Evolutionary conservation across 305 asterid genomes (phyloP).

Genomic region (Euphrasia arctica): DNA sequence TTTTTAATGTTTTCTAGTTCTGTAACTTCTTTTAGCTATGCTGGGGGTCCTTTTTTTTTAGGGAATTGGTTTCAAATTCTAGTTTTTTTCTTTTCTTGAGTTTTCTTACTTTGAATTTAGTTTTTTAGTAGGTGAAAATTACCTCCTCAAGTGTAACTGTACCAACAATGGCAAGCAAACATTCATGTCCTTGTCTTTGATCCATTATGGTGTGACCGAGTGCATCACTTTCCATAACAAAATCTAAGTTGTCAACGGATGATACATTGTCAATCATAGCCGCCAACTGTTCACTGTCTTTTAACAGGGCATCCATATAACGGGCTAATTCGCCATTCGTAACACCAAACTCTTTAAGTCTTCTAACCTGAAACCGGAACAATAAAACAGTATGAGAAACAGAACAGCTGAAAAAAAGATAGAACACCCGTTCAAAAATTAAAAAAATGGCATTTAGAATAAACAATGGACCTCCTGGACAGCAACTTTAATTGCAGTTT

Average conservation of each 20-base stretch:
- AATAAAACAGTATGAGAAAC: slow-evolving; percentile 17
- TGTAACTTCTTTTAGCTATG: no score
- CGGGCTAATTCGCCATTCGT: slow-evolving; percentile 98
- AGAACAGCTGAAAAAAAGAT: slow-evolving; percentile 20
- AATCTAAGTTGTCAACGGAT: slow-evolving; percentile 96
- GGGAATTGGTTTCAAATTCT: no score
- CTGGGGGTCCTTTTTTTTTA: no score
- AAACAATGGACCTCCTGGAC: slow-evolving; percentile 89
- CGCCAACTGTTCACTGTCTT: slow-evolving; percentile 98
- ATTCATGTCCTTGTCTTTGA: slow-evolving; percentile 96
- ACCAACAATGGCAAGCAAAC: slow-evolving; percentile 87
- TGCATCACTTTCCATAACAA: slow-evolving; percentile 98
- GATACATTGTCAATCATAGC: slow-evolving; percentile 98
- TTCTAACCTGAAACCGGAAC: slow-evolving; percentile 65
- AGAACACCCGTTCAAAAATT: slow-evolving; percentile 16
- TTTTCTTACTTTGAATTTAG: background rate
- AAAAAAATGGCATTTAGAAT: slow-evolving; percentile 16
- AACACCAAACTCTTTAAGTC: slow-evolving; percentile 98
- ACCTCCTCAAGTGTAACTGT: slow-evolving; percentile 98
- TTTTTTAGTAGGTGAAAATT: slow-evolving; percentile 21
- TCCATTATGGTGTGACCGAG: slow-evolving; percentile 98
- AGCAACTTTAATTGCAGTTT: slow-evolving; percentile 90
- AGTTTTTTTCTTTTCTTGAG: background rate
- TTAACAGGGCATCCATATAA: slow-evolving; percentile 86
- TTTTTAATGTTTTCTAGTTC: no score